phyloP scores from a whole-genome alignment of 176 grass and related monocot species.

The Triticum turgidum region DNA sequence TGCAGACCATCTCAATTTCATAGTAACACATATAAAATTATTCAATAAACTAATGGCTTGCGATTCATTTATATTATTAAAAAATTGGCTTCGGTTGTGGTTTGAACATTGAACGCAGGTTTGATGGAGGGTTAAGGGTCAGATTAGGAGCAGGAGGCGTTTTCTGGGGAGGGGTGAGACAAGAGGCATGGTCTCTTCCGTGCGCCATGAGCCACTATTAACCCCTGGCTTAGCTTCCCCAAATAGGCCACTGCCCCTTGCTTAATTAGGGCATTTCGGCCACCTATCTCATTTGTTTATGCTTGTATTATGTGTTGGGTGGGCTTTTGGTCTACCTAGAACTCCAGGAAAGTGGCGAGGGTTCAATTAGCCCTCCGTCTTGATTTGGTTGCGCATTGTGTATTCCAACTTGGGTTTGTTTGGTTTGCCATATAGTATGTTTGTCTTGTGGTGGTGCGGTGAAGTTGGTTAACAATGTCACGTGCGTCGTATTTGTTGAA shows the following conservation, averaged over 20 bases:
- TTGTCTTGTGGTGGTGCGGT: neutral
- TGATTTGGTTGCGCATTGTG: neutral
- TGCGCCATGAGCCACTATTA: constrained; percentile 15
- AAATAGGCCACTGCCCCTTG: neutral
- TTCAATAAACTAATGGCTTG: neutral
- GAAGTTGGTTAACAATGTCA: neutral
- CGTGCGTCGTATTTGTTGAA: neutral
- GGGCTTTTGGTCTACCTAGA: neutral
- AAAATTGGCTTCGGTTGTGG: neutral
- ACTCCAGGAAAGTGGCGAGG: neutral
- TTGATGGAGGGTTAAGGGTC: constrained; percentile 16
- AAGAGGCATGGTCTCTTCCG: constrained; percentile 9
- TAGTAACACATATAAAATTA: neutral
- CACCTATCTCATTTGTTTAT: neutral
- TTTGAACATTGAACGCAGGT: neutral
- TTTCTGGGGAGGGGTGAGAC: neutral
- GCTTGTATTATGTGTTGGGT: neutral
- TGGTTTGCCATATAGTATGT: neutral
- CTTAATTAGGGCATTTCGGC: neutral
- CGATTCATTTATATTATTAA: neutral
- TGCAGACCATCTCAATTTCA: too few species aligned
- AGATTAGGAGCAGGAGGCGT: constrained; percentile 20
- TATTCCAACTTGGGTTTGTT: neutral
- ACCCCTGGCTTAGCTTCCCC: neutral
- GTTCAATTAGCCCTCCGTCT: neutral